Evolutionary conservation across 2,329 filamentous ascomycete species (phyloP), one percentile per base, ranked within the genome.

Genomic region (Microdochium nivale): DNA sequence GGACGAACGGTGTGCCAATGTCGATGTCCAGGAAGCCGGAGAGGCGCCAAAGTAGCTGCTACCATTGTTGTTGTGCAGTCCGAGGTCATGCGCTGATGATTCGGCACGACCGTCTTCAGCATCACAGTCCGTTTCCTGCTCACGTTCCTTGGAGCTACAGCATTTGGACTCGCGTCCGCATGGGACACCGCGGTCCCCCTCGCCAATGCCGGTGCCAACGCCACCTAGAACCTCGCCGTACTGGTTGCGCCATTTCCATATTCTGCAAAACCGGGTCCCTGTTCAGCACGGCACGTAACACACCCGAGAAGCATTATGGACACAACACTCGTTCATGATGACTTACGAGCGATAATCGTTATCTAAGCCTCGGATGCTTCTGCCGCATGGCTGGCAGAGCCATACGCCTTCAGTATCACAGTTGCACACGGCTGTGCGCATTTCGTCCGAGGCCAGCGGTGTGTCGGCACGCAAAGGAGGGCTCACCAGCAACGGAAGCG

Each of bases 171-270:
- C 86, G n/a, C 89, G 82, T 0, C 90, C 91, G 64, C 91, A 97
- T 56, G 89, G 84, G 14, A 96, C 90, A 27, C 90, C 91, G 59
- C 92, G 86, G 61, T 90, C 85, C 30, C 90, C 90, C 59, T 95
- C 89, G 44, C 90, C 90, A 27, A 95, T 89, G 4, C 91, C 91
- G 0, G 88, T 91, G 24, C 90, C 90, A 0, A 95, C 76, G 2
- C 89, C 88, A 21, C 83, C 84, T 2, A 91, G 86, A 0, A 89
- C 83, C 57, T 89, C 87, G 16, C 85, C 86, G 65, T 96, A 96
- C 24, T 89, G 83, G 40, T 82, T 88, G 49, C 91, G 84, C 91
- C 91, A 96, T 55, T 83, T 87, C 90, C 91, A 96, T 51, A 91
- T 88, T 3, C 80, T 83, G 53, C 33, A 5, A 30, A 11, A 30